Evolutionary conservation across 2,329 filamentous ascomycete species (phyloP), one percentile per base, ranked within the genome.

Genomic region (Colletotrichum sp.): DNA sequence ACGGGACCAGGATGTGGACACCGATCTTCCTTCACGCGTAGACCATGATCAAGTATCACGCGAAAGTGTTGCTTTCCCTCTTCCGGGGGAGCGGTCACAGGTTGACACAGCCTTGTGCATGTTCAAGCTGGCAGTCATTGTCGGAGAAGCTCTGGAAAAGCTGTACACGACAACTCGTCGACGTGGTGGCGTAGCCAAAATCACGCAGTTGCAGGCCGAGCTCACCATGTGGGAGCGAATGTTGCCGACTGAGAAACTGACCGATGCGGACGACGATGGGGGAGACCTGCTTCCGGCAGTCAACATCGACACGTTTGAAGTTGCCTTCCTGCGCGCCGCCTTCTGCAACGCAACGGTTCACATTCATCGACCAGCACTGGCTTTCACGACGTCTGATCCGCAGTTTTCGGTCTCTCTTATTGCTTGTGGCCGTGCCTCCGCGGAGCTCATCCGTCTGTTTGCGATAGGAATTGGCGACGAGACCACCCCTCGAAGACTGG

Each of bases 1-100:
- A 39, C 78, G 79, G 8, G 79, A 81, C 24, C 79, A 80, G 52
- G 80, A 81, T 18, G 80, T 81, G 5, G 80, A 81, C 30, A 80
- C 80, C 1, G 80, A 81, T 39, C 70, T 80, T 3, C 80, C 80
- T 6, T 80, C 76, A 15, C 75, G 79, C 15, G 74, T 81, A 4
- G 79, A 81, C 21, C 79, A 81, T 49, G 79, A 80, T 21, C 79
- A 80, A 1, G 34, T 81, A 3, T 79, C 80, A 3, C 71, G 76
- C 16, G 77, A 79, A 8, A 77, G 78, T 7, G 74, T 81, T 15
- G 71, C 78, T 2, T 81, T 81, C 18, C 80, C 80, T 21, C 28
- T 81, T 8, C 80, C 80, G 2, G 80, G 79, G 13, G 80, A 81
- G 10, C 39, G 72, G 3, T 79, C 80, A 1, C 80, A 81, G n/a